Percentiles rank a stretch among this genome's conserved stretches.
phyloP scores from a whole-genome alignment of 1,284 basidiomycete genomes.

The Anthracocystis setariae region DNA sequence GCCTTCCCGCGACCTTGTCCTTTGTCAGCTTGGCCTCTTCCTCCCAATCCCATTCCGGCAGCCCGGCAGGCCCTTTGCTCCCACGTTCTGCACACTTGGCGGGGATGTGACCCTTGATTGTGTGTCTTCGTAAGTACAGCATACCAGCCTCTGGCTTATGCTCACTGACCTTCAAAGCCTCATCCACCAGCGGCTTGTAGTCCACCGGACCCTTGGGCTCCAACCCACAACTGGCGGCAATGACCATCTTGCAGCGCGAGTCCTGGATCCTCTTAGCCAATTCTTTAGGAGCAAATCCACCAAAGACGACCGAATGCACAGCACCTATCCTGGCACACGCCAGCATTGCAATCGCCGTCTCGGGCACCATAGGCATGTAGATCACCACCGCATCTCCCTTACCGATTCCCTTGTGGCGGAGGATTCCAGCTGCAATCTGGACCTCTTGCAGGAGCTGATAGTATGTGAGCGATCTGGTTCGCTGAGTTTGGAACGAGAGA shows the following conservation, averaged over 20 bases:
- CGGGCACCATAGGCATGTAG: slow-evolving; percentile 66
- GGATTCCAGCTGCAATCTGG: slow-evolving; percentile 59
- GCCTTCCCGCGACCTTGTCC: slow-evolving; percentile 28
- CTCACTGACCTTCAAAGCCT: slow-evolving; percentile 47
- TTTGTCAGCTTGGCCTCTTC: slow-evolving; percentile 35
- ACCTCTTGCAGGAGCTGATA: slow-evolving; percentile 54
- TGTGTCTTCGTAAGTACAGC: slow-evolving; percentile 50
- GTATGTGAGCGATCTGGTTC: slow-evolving; percentile 54
- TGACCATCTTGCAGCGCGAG: slow-evolving; percentile 51
- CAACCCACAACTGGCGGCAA: slow-evolving; percentile 60
- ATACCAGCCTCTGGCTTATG: slow-evolving; percentile 54
- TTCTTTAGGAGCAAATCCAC: slow-evolving; percentile 62
- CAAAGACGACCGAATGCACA: slow-evolving; percentile 66
- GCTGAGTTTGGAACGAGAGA: slow-evolving; percentile 50
- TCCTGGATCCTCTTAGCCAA: slow-evolving; percentile 63
- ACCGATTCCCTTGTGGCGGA: slow-evolving; percentile 49
- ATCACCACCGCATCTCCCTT: slow-evolving; percentile 64
- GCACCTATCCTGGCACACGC: slow-evolving; percentile 64
- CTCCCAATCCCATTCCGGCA: slow-evolving; percentile 61
- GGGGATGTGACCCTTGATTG: slow-evolving; percentile 54
- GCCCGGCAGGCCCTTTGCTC: slow-evolving; percentile 18
- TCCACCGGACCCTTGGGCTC: slow-evolving; percentile 61
- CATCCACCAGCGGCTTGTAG: slow-evolving; percentile 62
- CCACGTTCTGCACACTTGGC: slow-evolving; percentile 24
- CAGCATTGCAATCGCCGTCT: slow-evolving; percentile 63